Conservation (phyloP, 441 rosid species). For the Viola pubescens region DNA sequence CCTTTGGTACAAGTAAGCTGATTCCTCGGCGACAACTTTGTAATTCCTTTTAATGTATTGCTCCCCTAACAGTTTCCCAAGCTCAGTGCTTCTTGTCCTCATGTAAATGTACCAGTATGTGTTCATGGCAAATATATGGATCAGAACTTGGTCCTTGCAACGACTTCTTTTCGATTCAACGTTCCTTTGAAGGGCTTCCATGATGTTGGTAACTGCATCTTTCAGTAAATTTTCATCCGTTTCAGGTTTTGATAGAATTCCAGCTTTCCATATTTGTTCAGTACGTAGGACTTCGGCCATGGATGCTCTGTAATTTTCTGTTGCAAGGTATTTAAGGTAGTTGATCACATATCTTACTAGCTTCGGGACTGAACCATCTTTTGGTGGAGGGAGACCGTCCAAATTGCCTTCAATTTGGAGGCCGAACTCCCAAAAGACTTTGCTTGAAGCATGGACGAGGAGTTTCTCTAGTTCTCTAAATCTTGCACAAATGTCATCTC, state of each 20-base stretch:
- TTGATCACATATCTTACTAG: constrained; percentile 58
- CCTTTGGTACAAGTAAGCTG: constrained; percentile 49
- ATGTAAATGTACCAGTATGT: constrained; percentile 59
- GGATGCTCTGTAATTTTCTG: constrained; percentile 33
- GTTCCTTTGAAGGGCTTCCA: constrained; percentile 57
- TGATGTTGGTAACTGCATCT: constrained; percentile 37
- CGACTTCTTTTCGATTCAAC: constrained; percentile 35
- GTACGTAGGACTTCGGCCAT: constrained; percentile 53
- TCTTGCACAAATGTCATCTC: constrained; percentile 41
- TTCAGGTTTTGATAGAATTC: constrained; percentile 43
- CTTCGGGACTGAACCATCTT: constrained; percentile 52
- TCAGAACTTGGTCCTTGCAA: constrained; percentile 39
- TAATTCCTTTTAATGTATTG: constrained; percentile 35
- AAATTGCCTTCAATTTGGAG: constrained; percentile 53
- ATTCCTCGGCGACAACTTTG: constrained; percentile 48
- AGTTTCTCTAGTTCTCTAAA: constrained; percentile 51
- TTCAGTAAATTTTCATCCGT: constrained; percentile 33
- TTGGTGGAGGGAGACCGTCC: constrained; percentile 40
- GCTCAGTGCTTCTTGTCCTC: constrained; percentile 48
- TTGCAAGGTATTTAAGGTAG: constrained; percentile 46
- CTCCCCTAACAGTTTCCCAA: constrained; percentile 43
- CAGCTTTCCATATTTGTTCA: constrained; percentile 54
- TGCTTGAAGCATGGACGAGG: constrained; percentile 44
- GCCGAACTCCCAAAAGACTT: constrained; percentile 57
- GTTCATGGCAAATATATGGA: constrained; percentile 47